phyloP scores from a whole-genome alignment of 1,139 yeast species.

The Scheffersomyces titani region DNA sequence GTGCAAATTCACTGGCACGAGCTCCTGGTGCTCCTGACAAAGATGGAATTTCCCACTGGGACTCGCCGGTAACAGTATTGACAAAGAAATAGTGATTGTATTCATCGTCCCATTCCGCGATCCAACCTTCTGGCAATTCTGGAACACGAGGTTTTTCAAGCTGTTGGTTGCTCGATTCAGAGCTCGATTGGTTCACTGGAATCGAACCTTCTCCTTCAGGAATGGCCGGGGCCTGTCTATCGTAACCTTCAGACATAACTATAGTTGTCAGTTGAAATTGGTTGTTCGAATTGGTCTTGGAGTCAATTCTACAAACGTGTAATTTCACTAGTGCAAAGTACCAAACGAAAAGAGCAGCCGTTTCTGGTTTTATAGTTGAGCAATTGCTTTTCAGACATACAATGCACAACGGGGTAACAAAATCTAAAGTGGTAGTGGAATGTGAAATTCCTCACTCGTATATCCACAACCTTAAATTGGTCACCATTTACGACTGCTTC shows the following conservation, averaged over 20 bases:
- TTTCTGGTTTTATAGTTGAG: neutral
- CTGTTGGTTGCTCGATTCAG: neutral
- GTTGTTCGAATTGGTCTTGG: neutral
- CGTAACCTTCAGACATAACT: neutral
- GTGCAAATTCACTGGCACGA: constrained; percentile 1
- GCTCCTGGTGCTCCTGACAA: neutral
- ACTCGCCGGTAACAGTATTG: constrained; percentile 21
- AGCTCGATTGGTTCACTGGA: neutral
- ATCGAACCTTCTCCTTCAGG: neutral
- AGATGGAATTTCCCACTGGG: constrained; percentile 22
- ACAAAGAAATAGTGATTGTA: constrained; percentile 24
- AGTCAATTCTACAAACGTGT: neutral
- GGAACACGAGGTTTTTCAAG: constrained; percentile 10
- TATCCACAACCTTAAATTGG: neutral
- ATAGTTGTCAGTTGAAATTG: neutral
- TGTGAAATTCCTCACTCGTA: neutral
- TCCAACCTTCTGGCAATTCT: constrained; percentile 28
- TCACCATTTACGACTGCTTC: neutral
- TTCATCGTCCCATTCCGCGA: constrained; percentile 31
- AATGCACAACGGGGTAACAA: neutral
- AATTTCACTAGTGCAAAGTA: neutral
- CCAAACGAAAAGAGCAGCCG: neutral
- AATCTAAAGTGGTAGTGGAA: neutral
- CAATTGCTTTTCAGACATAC: neutral
- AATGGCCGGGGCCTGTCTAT: neutral